These are phyloP conservation scores for Euphorbia schlechtendalii DNA, from an alignment of 441 rosid genomes.

Conservation along the genomic window DNA sequence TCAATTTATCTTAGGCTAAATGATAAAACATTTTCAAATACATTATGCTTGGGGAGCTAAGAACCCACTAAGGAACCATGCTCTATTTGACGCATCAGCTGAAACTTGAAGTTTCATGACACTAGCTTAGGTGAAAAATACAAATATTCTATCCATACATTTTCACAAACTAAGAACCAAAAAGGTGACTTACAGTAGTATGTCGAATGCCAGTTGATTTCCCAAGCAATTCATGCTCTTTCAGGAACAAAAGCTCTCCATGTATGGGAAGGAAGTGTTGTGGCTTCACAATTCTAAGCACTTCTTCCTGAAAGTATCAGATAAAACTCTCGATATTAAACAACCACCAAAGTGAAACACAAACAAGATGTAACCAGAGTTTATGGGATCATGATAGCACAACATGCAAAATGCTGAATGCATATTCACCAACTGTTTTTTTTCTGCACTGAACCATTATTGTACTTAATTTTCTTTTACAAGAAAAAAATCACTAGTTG, in stretches of 20 bases:
- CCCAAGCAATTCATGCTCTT: conserved; percentile 96
- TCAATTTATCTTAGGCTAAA: background rate
- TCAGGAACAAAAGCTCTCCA: conserved; percentile 94
- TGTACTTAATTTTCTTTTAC: background rate
- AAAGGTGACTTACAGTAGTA: conserved; percentile 58
- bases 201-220: conserved; percentile 88
- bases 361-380: background rate
- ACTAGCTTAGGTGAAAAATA: background rate
- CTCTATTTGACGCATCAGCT: background rate
- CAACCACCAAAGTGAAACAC: background rate
- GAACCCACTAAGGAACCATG: background rate
- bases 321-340: conserved; percentile 9
- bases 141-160: background rate
- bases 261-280: conserved; percentile 96
- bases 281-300: conserved; percentile 83
- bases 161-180: background rate
- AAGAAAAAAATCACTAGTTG: background rate
- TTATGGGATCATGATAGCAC: background rate
- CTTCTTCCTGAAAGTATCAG: conserved; percentile 71
- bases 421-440: background rate
- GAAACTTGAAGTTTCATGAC: background rate
- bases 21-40: background rate
- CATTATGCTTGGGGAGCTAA: background rate
- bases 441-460: background rate
- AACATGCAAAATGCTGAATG: background rate